A percentile compares a stretch with the other conserved stretches of the same genome.
phyloP scores from a whole-genome alignment of 306 rosid genomes.

The Nissolia schottii region DNA sequence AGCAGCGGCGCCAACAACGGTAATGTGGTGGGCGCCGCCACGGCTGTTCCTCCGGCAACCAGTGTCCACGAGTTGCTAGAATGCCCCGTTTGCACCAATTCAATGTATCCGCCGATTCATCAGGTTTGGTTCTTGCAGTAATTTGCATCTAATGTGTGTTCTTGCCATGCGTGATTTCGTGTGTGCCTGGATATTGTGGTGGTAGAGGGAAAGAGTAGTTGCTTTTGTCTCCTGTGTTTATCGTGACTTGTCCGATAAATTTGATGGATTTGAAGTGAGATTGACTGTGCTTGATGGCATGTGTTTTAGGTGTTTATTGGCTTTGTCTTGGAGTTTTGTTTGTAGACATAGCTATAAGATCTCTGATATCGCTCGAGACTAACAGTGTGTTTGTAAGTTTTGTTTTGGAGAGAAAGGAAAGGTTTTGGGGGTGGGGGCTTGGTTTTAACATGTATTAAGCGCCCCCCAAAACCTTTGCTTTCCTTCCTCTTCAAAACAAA shows the following conservation, averaged over 20 bases:
- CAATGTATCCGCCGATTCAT: conserved; percentile 87
- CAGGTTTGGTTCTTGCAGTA: conserved; percentile 41
- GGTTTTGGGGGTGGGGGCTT: too few species aligned
- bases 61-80: conserved; percentile 85
- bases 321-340: background rate
- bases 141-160: background rate
- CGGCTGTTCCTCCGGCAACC: conserved; percentile 66
- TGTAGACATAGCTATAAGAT: too few species aligned
- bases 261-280: background rate
- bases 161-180: background rate
- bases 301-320: background rate
- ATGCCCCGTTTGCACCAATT: conserved; percentile 85
- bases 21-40: conserved; percentile 29
- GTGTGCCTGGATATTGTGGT: background rate
- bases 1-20: conserved; percentile 34
- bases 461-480: too few species aligned
- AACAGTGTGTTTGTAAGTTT: too few species aligned
- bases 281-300: background rate
- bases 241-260: background rate
- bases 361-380: too few species aligned
- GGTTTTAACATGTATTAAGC: too few species aligned
- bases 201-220: background rate
- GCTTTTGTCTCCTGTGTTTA: background rate
- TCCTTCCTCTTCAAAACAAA: too few species aligned
- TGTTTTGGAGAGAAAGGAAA: too few species aligned